These are phyloP conservation scores for Amanita pallidorosea DNA, from an alignment of 768 basidiomycete genomes.

Conservation along the genomic window DNA sequence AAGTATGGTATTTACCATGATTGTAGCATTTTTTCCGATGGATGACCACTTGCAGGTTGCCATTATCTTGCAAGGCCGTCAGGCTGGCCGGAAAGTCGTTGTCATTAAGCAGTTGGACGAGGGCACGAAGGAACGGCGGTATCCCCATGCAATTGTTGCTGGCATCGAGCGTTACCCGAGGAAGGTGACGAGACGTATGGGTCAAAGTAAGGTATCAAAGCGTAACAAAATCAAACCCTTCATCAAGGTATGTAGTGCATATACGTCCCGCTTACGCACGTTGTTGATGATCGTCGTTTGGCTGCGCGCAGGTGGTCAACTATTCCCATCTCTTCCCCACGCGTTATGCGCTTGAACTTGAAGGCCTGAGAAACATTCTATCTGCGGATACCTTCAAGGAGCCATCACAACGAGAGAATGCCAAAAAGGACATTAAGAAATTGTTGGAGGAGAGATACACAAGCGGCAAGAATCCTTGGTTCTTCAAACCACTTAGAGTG, in stretches of 20 bases:
- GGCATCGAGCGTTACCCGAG: constrained; percentile 97
- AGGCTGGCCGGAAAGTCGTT: constrained; percentile 99
- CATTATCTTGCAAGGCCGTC: constrained; percentile 97
- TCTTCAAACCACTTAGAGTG: constrained; percentile 83
- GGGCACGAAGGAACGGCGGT: constrained; percentile 91
- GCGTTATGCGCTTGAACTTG: constrained; percentile 95
- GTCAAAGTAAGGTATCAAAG: constrained; percentile 84
- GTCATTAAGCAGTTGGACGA: constrained; percentile 98
- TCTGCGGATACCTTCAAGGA: constrained; percentile 93
- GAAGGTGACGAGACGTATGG: constrained; percentile 94
- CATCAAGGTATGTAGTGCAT: constrained; percentile 69
- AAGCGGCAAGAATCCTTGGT: constrained; percentile 96
- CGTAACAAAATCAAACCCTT: constrained; percentile 99
- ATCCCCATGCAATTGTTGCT: constrained; percentile 97
- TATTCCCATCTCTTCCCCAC: constrained; percentile 99
- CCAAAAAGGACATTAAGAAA: constrained; percentile 96
- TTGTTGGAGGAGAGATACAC: constrained; percentile 91
- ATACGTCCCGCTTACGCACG: background rate
- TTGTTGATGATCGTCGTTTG: background rate
- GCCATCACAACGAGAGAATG: constrained; percentile 86
- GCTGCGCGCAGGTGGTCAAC: constrained; percentile 63
- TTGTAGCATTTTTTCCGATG: background rate
- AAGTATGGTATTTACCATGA: constrained; percentile 36
- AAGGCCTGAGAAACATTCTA: constrained; percentile 83
- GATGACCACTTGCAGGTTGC: constrained; percentile 51